Conservation (phyloP, 2,329 filamentous ascomycete genomes). For the Aspergillus arachidicola region DNA sequence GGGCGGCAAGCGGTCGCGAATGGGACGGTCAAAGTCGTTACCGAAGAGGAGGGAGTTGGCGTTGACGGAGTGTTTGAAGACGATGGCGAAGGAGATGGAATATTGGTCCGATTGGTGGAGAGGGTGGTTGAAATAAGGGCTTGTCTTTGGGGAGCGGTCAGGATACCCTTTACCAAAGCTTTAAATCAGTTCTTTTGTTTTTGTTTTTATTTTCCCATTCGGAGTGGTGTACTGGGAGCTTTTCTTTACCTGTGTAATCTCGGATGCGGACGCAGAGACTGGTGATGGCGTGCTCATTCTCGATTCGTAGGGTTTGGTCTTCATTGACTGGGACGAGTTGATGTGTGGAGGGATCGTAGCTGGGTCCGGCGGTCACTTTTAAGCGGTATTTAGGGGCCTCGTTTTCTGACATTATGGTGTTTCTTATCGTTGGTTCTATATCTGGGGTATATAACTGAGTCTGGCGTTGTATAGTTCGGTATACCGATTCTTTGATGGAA, state of each 20-base stretch:
- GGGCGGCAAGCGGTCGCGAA: slow-evolving; percentile 80
- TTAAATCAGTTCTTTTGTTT: not conserved
- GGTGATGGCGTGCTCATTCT: slow-evolving; percentile 64
- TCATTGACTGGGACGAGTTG: slow-evolving; percentile 75
- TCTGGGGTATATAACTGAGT: not conserved
- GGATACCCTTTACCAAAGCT: slow-evolving; percentile 64
- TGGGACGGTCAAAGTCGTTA: slow-evolving; percentile 92
- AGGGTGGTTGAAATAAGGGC: slow-evolving; percentile 74
- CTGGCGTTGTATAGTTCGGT: not conserved
- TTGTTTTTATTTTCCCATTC: not conserved
- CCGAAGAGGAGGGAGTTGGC: slow-evolving; percentile 82
- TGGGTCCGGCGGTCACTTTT: slow-evolving; percentile 76
- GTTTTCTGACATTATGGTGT: not conserved
- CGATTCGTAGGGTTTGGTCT: slow-evolving; percentile 63
- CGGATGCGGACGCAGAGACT: slow-evolving; percentile 75
- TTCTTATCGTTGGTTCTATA: not conserved
- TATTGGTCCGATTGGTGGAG: slow-evolving; percentile 78
- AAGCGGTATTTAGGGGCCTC: slow-evolving; percentile 62
- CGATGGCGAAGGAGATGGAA: slow-evolving; percentile 78
- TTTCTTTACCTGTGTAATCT: slow-evolving; percentile 52
- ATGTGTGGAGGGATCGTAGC: slow-evolving; percentile 74
- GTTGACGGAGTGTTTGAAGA: slow-evolving; percentile 67
- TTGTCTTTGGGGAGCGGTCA: slow-evolving; percentile 65
- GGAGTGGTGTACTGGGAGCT: not conserved
- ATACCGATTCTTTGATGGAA: not conserved